phyloP scores from a whole-genome alignment of 768 basidiomycete species.

The Rhizopogon salebrosus region DNA sequence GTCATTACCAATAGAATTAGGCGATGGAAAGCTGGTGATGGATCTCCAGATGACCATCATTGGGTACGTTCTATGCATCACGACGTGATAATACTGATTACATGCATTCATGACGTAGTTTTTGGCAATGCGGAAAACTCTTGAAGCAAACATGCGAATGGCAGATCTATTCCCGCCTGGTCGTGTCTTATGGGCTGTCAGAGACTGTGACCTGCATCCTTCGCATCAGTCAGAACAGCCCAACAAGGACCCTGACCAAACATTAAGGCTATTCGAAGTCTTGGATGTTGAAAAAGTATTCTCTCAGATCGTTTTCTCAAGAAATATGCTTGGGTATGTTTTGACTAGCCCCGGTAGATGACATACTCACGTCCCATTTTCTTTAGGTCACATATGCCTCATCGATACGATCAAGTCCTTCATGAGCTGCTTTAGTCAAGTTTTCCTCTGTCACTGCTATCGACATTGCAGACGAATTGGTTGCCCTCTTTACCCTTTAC shows the following conservation, averaged over 20 bases:
- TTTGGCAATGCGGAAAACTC: slow-evolving; percentile 72
- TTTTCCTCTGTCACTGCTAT: neutral
- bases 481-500: neutral
- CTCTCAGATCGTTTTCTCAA: slow-evolving; percentile 74
- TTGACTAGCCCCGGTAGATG: neutral
- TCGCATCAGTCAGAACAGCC: slow-evolving; percentile 35
- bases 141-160: slow-evolving; percentile 81
- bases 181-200: slow-evolving; percentile 73
- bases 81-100: slow-evolving; percentile 39
- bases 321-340: slow-evolving; percentile 74
- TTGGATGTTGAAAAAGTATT: slow-evolving; percentile 73
- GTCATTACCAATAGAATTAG: slow-evolving; percentile 44
- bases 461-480: too few species aligned
- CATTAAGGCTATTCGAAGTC: slow-evolving; percentile 65
- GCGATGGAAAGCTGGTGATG: slow-evolving; percentile 58
- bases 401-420: slow-evolving; percentile 73
- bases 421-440: slow-evolving; percentile 54
- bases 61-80: slow-evolving; percentile 37
- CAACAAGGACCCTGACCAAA: slow-evolving; percentile 13
- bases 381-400: slow-evolving; percentile 67
- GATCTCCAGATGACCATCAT: slow-evolving; percentile 40
- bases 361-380: neutral
- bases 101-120: slow-evolving; percentile 50
- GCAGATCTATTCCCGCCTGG: slow-evolving; percentile 73
- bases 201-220: slow-evolving; percentile 64